These are phyloP conservation scores for Cladophialophora exuberans DNA, from an alignment of 2,329 filamentous ascomycete species.

Conservation along the genomic window DNA sequence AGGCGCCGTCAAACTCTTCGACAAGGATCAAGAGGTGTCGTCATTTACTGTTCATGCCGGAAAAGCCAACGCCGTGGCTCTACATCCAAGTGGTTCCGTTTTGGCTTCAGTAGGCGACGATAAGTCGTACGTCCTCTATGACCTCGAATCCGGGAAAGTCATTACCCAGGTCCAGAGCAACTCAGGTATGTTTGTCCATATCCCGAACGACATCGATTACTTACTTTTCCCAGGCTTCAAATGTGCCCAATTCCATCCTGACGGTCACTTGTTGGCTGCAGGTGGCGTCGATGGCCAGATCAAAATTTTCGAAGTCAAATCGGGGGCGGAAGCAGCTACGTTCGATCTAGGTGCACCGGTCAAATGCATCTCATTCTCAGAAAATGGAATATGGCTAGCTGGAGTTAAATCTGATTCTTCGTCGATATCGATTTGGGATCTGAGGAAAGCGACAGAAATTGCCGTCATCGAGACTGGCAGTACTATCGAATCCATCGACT, in stretches of 20 bases:
- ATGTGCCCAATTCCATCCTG: conserved; percentile 85
- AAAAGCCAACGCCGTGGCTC: conserved; percentile 72
- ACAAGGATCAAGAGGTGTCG: conserved; percentile 67
- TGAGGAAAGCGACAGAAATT: conserved; percentile 79
- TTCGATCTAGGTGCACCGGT: conserved; percentile 70
- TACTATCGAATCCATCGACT: conserved; percentile 70
- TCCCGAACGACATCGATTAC: neutral
- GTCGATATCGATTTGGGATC: conserved; percentile 83
- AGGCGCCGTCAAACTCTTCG: conserved; percentile 78
- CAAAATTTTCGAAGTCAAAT: conserved; percentile 86
- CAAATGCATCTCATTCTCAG: conserved; percentile 80
- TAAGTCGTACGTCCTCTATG: conserved; percentile 91
- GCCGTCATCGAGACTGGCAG: conserved; percentile 87
- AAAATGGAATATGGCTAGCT: conserved; percentile 96
- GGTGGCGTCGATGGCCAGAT: conserved; percentile 80
- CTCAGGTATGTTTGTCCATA: conserved; percentile 63
- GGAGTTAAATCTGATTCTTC: conserved; percentile 77
- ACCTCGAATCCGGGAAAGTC: conserved; percentile 67
- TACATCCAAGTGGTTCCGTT: conserved; percentile 82
- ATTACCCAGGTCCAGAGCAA: conserved; percentile 80
- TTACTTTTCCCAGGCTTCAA: conserved; percentile 63
- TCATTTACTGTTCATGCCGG: conserved; percentile 82
- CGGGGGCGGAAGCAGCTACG: conserved; percentile 72
- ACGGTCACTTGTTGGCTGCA: conserved; percentile 89
- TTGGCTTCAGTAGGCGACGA: conserved; percentile 86